Evolutionary conservation across 305 asterid species (phyloP).

Genomic region (Caryopteris hybrid): DNA sequence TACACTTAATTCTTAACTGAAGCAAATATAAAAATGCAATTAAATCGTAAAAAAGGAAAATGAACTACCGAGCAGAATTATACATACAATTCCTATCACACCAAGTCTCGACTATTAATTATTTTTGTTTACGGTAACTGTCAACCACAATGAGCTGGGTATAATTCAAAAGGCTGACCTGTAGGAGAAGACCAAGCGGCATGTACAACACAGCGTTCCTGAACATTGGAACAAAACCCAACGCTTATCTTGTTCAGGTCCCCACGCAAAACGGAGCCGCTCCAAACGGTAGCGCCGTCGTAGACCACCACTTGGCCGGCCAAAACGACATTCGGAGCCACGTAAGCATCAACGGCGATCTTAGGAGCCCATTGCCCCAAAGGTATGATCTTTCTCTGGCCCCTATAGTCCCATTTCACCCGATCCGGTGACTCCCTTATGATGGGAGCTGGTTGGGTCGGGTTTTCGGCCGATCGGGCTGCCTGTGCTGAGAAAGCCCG

Average conservation of each 20-base stretch:
- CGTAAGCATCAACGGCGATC: slow-evolving; percentile 90
- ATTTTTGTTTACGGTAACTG: no score
- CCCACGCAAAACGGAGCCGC: slow-evolving; percentile 80
- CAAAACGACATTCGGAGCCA: slow-evolving; percentile 88
- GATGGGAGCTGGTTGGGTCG: slow-evolving; percentile 32
- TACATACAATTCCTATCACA: no score
- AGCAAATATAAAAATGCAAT: not conserved
- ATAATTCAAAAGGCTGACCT: slow-evolving; percentile 29
- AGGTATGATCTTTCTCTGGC: slow-evolving; percentile 79
- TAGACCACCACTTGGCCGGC: slow-evolving; percentile 92
- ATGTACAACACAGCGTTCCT: slow-evolving; percentile 83
- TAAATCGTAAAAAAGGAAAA: not conserved
- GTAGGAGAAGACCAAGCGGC: slow-evolving; percentile 99
- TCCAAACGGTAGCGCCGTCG: slow-evolving; percentile 97
- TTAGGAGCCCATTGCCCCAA: slow-evolving; percentile 93
- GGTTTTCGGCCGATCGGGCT: slow-evolving; percentile 9
- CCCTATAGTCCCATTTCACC: slow-evolving; percentile 95
- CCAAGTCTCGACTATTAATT: no score
- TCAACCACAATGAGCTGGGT: not conserved
- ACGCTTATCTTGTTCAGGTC: slow-evolving; percentile 89
- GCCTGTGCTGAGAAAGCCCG: slow-evolving; percentile 38
- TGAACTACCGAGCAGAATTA: no score
- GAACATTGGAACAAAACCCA: slow-evolving; percentile 89
- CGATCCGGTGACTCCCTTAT: slow-evolving; percentile 67
- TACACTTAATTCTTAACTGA: not conserved